Evolutionary conservation across 176 grass and related monocot species (phyloP), one percentile per base, ranked within the genome.

Genomic region (Carex myosuroides): DNA sequence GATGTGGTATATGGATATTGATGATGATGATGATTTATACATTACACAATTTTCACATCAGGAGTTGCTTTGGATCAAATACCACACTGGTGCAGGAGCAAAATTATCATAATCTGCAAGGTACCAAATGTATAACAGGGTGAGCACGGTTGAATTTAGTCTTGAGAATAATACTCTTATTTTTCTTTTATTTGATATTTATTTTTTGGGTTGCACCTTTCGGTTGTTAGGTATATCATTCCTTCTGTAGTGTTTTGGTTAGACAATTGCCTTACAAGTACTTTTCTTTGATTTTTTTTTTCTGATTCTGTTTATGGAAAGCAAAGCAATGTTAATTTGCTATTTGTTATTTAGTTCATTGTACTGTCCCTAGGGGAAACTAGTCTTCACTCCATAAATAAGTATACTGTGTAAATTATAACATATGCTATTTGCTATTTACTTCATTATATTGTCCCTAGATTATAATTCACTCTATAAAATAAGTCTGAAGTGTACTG

Each of bases 161-260:
- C 46, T 42, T 70, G 46, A 74, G 46, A 42, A 53, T 46, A 74
- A 26, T 74, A 52, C 67, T 60, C 18, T 60, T 53, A 53, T 14
- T 29, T 75, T 52, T 29, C 29, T 29, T 75, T 50, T 53, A 75
- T 54, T 54, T 10, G 20, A 5, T 75, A 30, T 74, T 74, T 74
- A 29, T 74, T 70, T 74, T 74, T 50, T 74, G 42, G 70, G 12
- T 74, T 74, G 44, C 73, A 30, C 73, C 50, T 56, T 77, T 77
- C 5, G 22, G 16, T 77, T 77, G 50, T 56, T 77, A 77, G 73
- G 50, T 77, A 77, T 55, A 56, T 32, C 22, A 32, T 76, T 77
- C 46, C 22, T 71, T 71, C 7, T 77, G 50, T 78, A 56, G 73
- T 57, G 26, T 57, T 57, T 56, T 57, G 50, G 22, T 14, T 78